phyloP scores from a whole-genome alignment of 805 yeast genomes.

The Spathaspora girioi region DNA sequence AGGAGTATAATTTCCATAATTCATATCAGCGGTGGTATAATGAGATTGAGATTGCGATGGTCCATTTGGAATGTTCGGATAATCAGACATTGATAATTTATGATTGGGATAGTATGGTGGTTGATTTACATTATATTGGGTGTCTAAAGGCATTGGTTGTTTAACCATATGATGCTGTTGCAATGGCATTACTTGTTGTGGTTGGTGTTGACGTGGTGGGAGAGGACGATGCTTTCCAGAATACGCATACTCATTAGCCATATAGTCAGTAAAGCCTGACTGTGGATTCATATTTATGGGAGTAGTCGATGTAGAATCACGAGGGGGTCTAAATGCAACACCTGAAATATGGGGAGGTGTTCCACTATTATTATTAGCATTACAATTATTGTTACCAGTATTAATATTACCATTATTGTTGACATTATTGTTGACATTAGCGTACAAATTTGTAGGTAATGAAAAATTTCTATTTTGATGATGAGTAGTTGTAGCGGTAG shows the following conservation, averaged over 20 bases:
- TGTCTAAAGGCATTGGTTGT: slow-evolving; percentile 1
- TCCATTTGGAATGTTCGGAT: background rate
- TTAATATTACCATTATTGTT: slow-evolving; percentile 3
- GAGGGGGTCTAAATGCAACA: background rate
- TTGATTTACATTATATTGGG: slow-evolving; percentile 1
- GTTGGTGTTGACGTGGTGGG: slow-evolving; percentile 5
- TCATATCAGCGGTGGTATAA: slow-evolving; percentile 4
- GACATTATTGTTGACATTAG: slow-evolving; percentile 3
- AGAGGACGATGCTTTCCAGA: background rate
- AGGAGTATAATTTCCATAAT: slow-evolving; percentile 3
- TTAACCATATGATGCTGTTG: background rate
- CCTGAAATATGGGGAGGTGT: background rate
- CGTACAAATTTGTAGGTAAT: slow-evolving; percentile 12
- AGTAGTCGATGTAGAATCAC: slow-evolving; percentile 3
- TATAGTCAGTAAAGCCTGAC: slow-evolving; percentile 10
- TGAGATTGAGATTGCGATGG: slow-evolving; percentile 1
- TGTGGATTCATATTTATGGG: slow-evolving; percentile 2
- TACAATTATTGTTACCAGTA: background rate
- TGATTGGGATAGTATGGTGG: background rate
- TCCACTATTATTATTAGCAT: background rate
- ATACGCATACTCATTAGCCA: slow-evolving; percentile 12
- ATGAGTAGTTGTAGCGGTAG: background rate
- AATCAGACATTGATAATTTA: slow-evolving; percentile 4
- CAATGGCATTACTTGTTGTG: background rate
- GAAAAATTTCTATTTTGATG: slow-evolving; percentile 10